These are phyloP conservation scores for Paecilomyces dactylethromorphus DNA, from an alignment of 2,329 filamentous ascomycete genomes.

Conservation along the genomic window DNA sequence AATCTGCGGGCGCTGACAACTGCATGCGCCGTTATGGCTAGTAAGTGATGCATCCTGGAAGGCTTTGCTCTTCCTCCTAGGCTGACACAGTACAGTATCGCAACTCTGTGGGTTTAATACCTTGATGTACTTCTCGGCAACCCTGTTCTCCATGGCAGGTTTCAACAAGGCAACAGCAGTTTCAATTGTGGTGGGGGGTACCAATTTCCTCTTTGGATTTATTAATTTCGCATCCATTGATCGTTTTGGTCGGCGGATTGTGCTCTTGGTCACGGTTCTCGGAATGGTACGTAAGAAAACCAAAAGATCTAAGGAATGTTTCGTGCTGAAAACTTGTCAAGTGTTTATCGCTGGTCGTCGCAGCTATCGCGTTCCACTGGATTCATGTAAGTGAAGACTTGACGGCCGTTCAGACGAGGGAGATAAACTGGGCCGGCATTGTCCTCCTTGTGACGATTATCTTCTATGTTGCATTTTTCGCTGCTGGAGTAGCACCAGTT, in stretches of 20 bases:
- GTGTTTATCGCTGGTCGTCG: conserved; percentile 30
- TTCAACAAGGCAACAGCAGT: conserved; percentile 46
- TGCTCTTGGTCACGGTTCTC: conserved; percentile 36
- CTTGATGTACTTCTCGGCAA: conserved; percentile 40
- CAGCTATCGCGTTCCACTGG: conserved; percentile 40
- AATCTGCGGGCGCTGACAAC: conserved; percentile 40
- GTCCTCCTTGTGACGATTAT: conserved; percentile 40
- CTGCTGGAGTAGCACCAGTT: conserved; percentile 41
- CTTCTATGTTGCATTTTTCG: conserved; percentile 39
- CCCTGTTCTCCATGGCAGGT: conserved; percentile 42
- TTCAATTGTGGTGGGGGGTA: conserved; percentile 32
- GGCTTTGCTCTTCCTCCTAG: neutral
- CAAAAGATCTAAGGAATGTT: neutral
- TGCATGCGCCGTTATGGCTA: conserved; percentile 43
- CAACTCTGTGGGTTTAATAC: conserved; percentile 41
- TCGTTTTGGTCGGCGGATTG: conserved; percentile 36
- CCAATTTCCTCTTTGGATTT: conserved; percentile 41
- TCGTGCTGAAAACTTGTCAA: neutral
- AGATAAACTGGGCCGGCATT: conserved; percentile 26
- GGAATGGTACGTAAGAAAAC: conserved; percentile 30
- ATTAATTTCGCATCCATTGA: conserved; percentile 43
- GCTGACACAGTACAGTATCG: conserved; percentile 19
- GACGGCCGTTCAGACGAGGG: conserved; percentile 22
- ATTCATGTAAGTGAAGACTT: conserved; percentile 41
- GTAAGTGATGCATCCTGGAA: neutral